Conservation (phyloP, 2,329 filamentous ascomycete genomes). For the Nannizzia gypsea region DNA sequence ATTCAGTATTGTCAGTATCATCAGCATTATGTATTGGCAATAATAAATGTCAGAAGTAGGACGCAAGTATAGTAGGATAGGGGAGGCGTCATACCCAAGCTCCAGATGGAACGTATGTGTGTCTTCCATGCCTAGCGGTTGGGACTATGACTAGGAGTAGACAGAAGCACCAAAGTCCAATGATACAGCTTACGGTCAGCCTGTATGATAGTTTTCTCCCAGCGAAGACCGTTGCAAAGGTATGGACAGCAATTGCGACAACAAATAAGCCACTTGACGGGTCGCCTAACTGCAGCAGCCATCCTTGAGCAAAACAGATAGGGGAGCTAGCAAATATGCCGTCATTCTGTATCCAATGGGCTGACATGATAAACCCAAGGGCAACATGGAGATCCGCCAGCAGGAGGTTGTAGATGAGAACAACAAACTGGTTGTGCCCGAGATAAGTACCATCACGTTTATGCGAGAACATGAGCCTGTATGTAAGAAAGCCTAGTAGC, state of each 20-base stretch:
- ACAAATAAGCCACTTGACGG: slow-evolving; percentile 43
- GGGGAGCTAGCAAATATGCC: slow-evolving; percentile 35
- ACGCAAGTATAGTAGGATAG: background rate
- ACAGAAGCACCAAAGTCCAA: slow-evolving; percentile 37
- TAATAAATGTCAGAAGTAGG: background rate
- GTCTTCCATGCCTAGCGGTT: slow-evolving; percentile 30
- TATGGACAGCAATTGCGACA: slow-evolving; percentile 44
- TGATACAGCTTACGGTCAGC: slow-evolving; percentile 35
- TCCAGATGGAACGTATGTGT: slow-evolving; percentile 39
- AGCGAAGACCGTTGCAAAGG: slow-evolving; percentile 39
- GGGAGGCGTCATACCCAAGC: slow-evolving; percentile 35
- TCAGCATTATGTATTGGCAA: background rate
- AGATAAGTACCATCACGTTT: slow-evolving; percentile 38
- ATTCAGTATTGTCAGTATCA: background rate
- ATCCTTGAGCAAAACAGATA: slow-evolving; percentile 41
- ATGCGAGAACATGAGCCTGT: slow-evolving; percentile 41
- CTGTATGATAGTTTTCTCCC: slow-evolving; percentile 36
- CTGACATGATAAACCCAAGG: slow-evolving; percentile 38
- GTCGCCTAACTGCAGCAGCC: slow-evolving; percentile 43
- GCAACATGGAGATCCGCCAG: slow-evolving; percentile 44
- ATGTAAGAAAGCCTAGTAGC: slow-evolving; percentile 40
- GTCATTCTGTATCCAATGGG: slow-evolving; percentile 36
- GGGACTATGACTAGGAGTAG: slow-evolving; percentile 38
- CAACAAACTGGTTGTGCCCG: slow-evolving; percentile 44
- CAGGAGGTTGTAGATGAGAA: slow-evolving; percentile 44